phyloP scores from a whole-genome alignment of 2,329 filamentous ascomycete species.

The Aspergillus tubingensis region DNA sequence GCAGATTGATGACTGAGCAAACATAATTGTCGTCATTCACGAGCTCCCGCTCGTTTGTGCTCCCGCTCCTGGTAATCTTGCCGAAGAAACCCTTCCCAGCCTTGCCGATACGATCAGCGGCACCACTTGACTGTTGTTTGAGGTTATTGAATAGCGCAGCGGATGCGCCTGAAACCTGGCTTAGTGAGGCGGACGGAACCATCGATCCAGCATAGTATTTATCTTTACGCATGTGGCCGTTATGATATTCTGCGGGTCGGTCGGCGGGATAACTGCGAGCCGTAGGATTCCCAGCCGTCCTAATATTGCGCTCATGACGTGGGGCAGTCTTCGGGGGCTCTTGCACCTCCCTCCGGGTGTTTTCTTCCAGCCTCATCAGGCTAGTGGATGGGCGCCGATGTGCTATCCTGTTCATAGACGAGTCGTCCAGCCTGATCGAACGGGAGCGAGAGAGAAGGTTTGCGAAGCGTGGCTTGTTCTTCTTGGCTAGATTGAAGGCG shows the following conservation, averaged over 20 bases:
- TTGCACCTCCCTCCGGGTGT: slow-evolving; percentile 36
- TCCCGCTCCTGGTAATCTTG: slow-evolving; percentile 70
- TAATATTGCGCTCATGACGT: slow-evolving; percentile 67
- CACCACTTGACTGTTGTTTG: slow-evolving; percentile 70
- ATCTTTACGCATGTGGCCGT: slow-evolving; percentile 36
- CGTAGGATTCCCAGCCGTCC: slow-evolving; percentile 66
- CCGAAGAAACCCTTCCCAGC: slow-evolving; percentile 81
- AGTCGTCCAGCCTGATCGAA: slow-evolving; percentile 48
- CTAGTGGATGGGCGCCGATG: slow-evolving; percentile 43
- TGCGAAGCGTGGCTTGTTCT: slow-evolving; percentile 48
- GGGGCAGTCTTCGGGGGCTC: slow-evolving; percentile 64
- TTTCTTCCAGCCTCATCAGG: slow-evolving; percentile 42
- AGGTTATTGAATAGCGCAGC: slow-evolving; percentile 71
- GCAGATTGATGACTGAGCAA: slow-evolving; percentile 80
- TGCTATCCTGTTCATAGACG: slow-evolving; percentile 32
- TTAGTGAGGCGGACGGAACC: slow-evolving; percentile 48
- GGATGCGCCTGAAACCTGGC: slow-evolving; percentile 57
- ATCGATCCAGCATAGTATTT: slow-evolving; percentile 37
- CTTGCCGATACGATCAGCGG: slow-evolving; percentile 69
- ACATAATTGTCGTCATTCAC: slow-evolving; percentile 82
- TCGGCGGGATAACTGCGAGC: slow-evolving; percentile 74
- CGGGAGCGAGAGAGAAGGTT: slow-evolving; percentile 48
- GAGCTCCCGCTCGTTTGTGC: slow-evolving; percentile 66
- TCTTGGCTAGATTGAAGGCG: slow-evolving; percentile 34
- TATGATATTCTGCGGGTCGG: slow-evolving; percentile 47